Conservation (phyloP, 331 rosid species). For the Malus hybrid region DNA sequence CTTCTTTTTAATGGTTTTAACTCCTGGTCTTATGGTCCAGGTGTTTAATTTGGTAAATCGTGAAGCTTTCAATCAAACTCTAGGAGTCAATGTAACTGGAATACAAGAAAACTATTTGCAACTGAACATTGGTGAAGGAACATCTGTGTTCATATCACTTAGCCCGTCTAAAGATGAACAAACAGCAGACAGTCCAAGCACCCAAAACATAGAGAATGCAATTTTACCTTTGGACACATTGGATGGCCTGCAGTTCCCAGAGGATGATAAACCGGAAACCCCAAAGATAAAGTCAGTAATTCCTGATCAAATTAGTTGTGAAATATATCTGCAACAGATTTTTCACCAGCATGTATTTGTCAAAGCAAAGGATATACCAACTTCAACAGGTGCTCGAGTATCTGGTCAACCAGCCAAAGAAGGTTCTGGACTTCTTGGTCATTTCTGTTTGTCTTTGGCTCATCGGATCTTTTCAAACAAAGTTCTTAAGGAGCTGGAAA, state of each 20-base stretch:
- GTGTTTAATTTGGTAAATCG: slow-evolving; percentile 87
- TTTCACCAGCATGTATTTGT: slow-evolving; percentile 70
- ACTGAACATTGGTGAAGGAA: slow-evolving; percentile 66
- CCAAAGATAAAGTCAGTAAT: slow-evolving; percentile 34
- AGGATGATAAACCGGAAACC: slow-evolving; percentile 43
- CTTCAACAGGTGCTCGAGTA: slow-evolving; percentile 30
- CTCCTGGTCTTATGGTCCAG: slow-evolving; percentile 37
- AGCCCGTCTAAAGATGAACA: slow-evolving; percentile 43
- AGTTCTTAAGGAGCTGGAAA: slow-evolving; percentile 78
- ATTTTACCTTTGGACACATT: slow-evolving; percentile 62
- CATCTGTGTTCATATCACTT: slow-evolving; percentile 70
- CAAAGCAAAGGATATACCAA: slow-evolving; percentile 45
- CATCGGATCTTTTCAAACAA: slow-evolving; percentile 80
- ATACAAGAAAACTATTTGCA: slow-evolving; percentile 77
- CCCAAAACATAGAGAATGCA: slow-evolving; percentile 42
- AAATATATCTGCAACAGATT: slow-evolving; percentile 81
- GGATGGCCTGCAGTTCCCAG: slow-evolving; percentile 52
- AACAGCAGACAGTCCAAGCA: slow-evolving; percentile 29
- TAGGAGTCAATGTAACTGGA: slow-evolving; percentile 81
- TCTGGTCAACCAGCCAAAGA: slow-evolving; percentile 51
- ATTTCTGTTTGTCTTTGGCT: slow-evolving; percentile 73
- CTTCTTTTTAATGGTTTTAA: slow-evolving; percentile 5
- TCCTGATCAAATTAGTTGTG: slow-evolving; percentile 58
- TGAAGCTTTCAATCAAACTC: slow-evolving; percentile 70
- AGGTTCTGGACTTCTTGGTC: slow-evolving; percentile 80